Evolutionary conservation across 306 rosid species (phyloP).

Genomic region (Castanea mollissima): DNA sequence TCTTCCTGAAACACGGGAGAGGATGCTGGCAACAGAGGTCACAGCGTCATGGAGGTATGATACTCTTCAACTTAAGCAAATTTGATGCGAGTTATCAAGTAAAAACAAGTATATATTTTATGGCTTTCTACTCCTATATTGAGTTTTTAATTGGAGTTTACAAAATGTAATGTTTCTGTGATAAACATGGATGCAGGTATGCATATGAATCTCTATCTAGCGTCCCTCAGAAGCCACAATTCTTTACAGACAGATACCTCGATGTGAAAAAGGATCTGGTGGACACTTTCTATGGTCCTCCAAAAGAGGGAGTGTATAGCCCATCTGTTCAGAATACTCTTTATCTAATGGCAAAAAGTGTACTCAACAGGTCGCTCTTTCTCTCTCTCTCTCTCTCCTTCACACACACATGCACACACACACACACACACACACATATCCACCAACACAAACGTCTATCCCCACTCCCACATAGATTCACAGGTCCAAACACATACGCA

Average conservation of each 20-base stretch:
- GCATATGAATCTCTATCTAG: constrained; percentile 51
- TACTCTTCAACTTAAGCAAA: neutral
- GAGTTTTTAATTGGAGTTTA: constrained; percentile 15
- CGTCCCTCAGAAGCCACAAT: constrained; percentile 57
- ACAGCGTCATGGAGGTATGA: constrained; percentile 80
- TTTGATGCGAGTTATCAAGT: neutral
- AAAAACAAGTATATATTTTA: neutral
- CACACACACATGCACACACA: neutral
- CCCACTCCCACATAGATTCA: neutral
- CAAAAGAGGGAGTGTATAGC: constrained; percentile 77
- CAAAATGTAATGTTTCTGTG: constrained; percentile 15
- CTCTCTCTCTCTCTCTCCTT: neutral
- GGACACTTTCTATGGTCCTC: constrained; percentile 76
- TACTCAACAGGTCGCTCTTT: constrained; percentile 62
- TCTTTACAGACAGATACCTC: constrained; percentile 66
- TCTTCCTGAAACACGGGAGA: constrained; percentile 90
- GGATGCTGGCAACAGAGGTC: constrained; percentile 88
- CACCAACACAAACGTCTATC: neutral
- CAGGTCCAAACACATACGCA: neutral
- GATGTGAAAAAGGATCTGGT: constrained; percentile 58
- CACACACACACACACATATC: neutral
- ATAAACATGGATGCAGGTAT: constrained; percentile 55
- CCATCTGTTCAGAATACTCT: constrained; percentile 95
- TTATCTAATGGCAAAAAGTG: constrained; percentile 75
- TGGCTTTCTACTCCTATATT: neutral